Evolutionary conservation across 2,329 filamentous ascomycete genomes (phyloP), one percentile per base, ranked within the genome.

Genomic region (Fusarium sp.): DNA sequence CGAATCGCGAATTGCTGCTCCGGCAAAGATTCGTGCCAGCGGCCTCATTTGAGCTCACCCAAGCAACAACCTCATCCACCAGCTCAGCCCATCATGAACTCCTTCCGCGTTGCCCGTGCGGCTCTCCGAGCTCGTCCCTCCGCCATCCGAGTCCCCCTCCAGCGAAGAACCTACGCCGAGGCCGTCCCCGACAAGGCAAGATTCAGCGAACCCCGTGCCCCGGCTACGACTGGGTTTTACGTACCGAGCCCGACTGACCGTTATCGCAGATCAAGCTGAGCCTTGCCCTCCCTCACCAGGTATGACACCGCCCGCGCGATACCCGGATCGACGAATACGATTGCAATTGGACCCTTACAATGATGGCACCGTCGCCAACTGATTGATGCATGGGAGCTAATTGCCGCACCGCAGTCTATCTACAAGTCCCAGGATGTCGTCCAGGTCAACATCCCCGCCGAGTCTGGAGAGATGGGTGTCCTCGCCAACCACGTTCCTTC

Each of bases 401-500:
- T 87, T 87, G 80, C 84, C 86, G 84, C 87, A 86, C 36, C 74
- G 72, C 82, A 95, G 93, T 86, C 92, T 80, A 87, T 92, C 86
- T 92, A 90, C 88, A 90, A 89, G 85, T 91, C 87, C 79, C 87
- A 90, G 81, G 89, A 90, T 82, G 89, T 91, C 82, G 92, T 98
- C 82, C 96, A 99, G 89, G 96, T 99, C 89, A 99, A 99, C 91
- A 92, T 99, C 82, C 93, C 96, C 84, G 96, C 96, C 82, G 96
- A 98, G 85, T 97, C 95, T 74, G 96, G 96, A 84, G 96, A 98
- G 81, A 99, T 99, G 96, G 96, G 96, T 93, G 93, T 99, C 81
- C 93, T 99, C 83, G 96, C 96, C 84, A 97, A 96, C 90, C 96
- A 99, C 91, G 96, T 99, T 81, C 95, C 96, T 76, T 95, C 95